Evolutionary conservation across 2,329 filamentous ascomycete species (phyloP).

Genomic region (Aspergillus pseudoglaucus): DNA sequence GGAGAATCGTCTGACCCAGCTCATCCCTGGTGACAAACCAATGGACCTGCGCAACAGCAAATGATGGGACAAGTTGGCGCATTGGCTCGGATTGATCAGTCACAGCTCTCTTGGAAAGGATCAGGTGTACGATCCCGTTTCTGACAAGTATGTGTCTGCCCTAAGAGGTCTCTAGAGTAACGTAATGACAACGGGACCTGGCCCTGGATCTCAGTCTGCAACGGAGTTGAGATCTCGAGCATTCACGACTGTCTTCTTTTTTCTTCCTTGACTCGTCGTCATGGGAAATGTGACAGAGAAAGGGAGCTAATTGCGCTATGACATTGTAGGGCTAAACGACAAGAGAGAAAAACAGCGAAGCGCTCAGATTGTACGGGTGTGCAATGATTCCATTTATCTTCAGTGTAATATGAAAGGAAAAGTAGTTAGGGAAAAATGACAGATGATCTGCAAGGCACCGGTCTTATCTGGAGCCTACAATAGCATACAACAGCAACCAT

Average conservation of each 20-base stretch:
- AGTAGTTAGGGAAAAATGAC: too few species aligned
- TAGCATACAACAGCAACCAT: too few species aligned
- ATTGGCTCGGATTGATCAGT: slow-evolving; percentile 7
- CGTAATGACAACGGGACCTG: background rate
- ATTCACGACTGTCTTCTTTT: background rate
- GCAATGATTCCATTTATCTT: too few species aligned
- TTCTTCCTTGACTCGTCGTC: background rate
- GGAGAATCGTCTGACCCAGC: slow-evolving; percentile 7
- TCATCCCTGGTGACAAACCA: slow-evolving; percentile 6
- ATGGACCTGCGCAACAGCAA: slow-evolving; percentile 7
- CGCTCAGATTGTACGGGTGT: too few species aligned
- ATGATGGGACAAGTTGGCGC: slow-evolving; percentile 5
- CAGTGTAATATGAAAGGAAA: too few species aligned
- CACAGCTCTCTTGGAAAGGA: background rate
- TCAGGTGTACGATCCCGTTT: slow-evolving; percentile 7
- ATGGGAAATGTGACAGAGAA: too few species aligned
- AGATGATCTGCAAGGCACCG: background rate
- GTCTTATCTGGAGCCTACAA: background rate
- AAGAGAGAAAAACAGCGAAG: too few species aligned
- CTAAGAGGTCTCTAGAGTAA: background rate
- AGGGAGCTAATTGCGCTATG: too few species aligned
- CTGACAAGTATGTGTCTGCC: background rate
- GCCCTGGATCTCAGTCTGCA: background rate
- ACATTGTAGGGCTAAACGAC: too few species aligned
- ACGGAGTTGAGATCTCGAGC: background rate